Evolutionary conservation across 768 basidiomycete species (phyloP).

Genomic region (Lactarius psammicola): DNA sequence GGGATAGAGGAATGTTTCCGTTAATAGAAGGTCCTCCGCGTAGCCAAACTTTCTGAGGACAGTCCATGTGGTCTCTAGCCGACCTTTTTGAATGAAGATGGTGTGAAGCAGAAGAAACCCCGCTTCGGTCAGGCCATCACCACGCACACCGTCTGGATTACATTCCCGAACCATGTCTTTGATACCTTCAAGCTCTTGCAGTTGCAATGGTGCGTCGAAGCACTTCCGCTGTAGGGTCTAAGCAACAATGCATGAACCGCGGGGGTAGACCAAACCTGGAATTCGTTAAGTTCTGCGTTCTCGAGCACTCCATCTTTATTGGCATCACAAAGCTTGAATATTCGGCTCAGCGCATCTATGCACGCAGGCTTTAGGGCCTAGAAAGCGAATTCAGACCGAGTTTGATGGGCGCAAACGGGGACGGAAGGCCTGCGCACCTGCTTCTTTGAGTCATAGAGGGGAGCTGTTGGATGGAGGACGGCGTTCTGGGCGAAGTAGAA

Average conservation of each 20-base stretch:
- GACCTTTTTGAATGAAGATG: slow-evolving; percentile 92
- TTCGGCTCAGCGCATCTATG: slow-evolving; percentile 79
- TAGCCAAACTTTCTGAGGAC: slow-evolving; percentile 95
- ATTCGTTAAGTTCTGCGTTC: slow-evolving; percentile 89
- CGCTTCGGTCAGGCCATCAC: slow-evolving; percentile 82
- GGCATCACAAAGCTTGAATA: slow-evolving; percentile 94
- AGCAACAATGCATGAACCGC: slow-evolving; percentile 5
- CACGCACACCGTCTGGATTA: slow-evolving; percentile 69
- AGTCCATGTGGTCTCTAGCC: slow-evolving; percentile 97
- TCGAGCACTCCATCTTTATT: slow-evolving; percentile 95
- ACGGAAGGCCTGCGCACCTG: slow-evolving; percentile 57
- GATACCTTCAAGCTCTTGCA: slow-evolving; percentile 95
- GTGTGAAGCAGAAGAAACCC: slow-evolving; percentile 96
- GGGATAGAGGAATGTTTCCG: slow-evolving; percentile 83
- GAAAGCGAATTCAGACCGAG: slow-evolving; percentile 20
- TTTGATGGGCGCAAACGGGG: not conserved
- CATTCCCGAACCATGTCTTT: slow-evolving; percentile 85
- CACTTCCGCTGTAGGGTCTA: slow-evolving; percentile 71
- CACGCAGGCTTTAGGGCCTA: slow-evolving; percentile 93
- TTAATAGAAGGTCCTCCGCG: slow-evolving; percentile 87
- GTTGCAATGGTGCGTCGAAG: slow-evolving; percentile 89
- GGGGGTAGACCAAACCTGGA: slow-evolving; percentile 61
- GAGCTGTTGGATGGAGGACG: slow-evolving; percentile 94
- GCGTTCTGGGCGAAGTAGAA: slow-evolving; percentile 99
- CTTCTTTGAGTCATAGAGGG: slow-evolving; percentile 93